Evolutionary conservation across 2,329 filamentous ascomycete species (phyloP).

Genomic region (Epichloe bromicola): DNA sequence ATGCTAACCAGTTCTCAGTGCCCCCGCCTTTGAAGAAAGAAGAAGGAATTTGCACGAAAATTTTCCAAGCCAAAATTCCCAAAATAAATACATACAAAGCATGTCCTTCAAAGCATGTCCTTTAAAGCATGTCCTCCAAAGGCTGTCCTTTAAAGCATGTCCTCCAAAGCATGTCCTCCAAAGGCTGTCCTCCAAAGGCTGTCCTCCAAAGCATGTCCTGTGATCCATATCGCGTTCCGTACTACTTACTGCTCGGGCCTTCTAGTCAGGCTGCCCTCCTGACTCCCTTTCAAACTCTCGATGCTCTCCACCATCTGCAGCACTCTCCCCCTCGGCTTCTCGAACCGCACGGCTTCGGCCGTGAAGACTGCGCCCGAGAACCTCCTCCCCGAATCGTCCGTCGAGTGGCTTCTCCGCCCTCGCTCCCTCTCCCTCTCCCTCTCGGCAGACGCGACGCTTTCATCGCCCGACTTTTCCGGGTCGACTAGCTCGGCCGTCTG

Average conservation of each 20-base stretch:
- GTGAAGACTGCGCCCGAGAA: constrained; percentile 26
- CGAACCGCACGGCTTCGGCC: constrained; percentile 33
- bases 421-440: no score
- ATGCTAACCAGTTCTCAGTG: not conserved
- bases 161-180: not conserved
- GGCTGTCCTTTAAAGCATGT: no score
- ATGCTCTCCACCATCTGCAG: constrained; percentile 43
- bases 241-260: not conserved
- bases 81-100: not conserved
- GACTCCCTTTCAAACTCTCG: constrained; percentile 30
- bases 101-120: not conserved
- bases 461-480: constrained; percentile 4
- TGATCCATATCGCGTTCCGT: not conserved
- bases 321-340: constrained; percentile 32
- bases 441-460: not conserved
- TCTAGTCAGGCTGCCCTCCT: constrained; percentile 24
- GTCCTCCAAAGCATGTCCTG: not conserved
- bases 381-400: constrained; percentile 17
- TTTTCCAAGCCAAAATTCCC: not conserved
- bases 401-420: constrained; percentile 14
- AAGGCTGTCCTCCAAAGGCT: not conserved
- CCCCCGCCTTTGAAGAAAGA: no score
- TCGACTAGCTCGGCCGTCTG: constrained; percentile 29
- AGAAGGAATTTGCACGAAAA: not conserved
- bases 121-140: no score